Percentiles rank a stretch among this genome's conserved stretches.
Conservation (phyloP, 768 basidiomycete genomes). For the Porpolomopsis calyptriformis region DNA sequence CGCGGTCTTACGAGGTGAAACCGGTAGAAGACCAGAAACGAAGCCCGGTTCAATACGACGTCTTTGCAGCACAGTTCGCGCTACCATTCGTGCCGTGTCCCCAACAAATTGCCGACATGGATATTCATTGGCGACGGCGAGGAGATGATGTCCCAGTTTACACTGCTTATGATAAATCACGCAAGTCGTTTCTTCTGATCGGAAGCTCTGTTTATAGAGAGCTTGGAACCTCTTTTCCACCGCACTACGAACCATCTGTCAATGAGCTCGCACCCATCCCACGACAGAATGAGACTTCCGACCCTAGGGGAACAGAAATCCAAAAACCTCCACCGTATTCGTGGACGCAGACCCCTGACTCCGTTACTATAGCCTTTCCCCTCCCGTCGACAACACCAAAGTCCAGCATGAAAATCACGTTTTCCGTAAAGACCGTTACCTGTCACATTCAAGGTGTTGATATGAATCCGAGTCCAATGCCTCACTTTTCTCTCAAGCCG, state of each 20-base stretch:
- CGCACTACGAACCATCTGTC: slow-evolving; percentile 44
- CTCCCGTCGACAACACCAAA: slow-evolving; percentile 63
- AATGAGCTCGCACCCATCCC: slow-evolving; percentile 68
- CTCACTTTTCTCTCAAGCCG: slow-evolving; percentile 47
- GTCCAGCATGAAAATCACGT: slow-evolving; percentile 52
- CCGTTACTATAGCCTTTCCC: slow-evolving; percentile 74
- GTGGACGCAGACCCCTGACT: slow-evolving; percentile 83
- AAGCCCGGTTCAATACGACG: slow-evolving; percentile 41
- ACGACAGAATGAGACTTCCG: slow-evolving; percentile 45
- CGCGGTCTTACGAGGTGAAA: slow-evolving; percentile 33
- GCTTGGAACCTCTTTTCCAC: slow-evolving; percentile 21
- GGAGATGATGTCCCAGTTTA: slow-evolving; percentile 64
- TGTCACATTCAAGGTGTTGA: slow-evolving; percentile 41
- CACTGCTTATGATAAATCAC: slow-evolving; percentile 34
- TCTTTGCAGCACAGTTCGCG: slow-evolving; percentile 49
- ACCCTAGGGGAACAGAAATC: slow-evolving; percentile 24
- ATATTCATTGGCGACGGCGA: slow-evolving; percentile 58
- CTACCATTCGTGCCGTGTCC: slow-evolving; percentile 28
- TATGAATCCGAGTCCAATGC: slow-evolving; percentile 31
- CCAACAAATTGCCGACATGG: slow-evolving; percentile 28
- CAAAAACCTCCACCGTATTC: slow-evolving; percentile 72
- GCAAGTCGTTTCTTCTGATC: slow-evolving; percentile 42
- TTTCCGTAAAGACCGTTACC: slow-evolving; percentile 56
- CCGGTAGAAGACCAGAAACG: slow-evolving; percentile 16
- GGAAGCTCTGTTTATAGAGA: slow-evolving; percentile 48